phyloP scores from a whole-genome alignment of 2,329 filamentous ascomycete species.

The Paracoccidioides brasiliensis region DNA sequence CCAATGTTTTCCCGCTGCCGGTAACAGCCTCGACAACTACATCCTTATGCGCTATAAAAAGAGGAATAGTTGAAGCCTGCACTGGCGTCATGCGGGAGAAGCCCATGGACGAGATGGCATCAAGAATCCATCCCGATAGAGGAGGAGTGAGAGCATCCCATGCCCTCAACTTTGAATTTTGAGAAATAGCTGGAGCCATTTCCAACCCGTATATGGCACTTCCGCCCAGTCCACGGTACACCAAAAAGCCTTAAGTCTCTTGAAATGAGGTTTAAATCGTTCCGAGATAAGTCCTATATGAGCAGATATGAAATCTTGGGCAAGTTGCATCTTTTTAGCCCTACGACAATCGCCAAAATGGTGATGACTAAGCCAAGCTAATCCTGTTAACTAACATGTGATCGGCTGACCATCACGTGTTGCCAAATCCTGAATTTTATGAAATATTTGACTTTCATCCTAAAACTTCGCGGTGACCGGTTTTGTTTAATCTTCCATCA shows the following conservation, averaged over 20 bases:
- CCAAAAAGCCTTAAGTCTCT: too few relatives aligned
- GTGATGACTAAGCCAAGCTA: neutral
- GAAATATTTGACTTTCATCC: neutral
- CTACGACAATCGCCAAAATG: neutral
- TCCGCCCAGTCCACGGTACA: neutral
- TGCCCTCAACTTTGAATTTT: constrained; percentile 33
- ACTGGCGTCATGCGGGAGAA: constrained; percentile 84
- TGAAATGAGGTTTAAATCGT: neutral
- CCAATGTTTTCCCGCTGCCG: constrained; percentile 78
- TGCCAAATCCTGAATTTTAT: neutral
- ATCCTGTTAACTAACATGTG: neutral
- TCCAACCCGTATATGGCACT: neutral
- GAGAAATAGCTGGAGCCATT: neutral
- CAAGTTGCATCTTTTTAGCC: constrained; percentile 1
- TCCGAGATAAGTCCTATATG: neutral
- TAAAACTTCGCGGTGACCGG: neutral
- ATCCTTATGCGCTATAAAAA: constrained; percentile 82
- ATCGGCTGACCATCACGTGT: neutral
- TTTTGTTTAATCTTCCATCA: neutral
- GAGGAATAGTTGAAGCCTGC: constrained; percentile 80
- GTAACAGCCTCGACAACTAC: constrained; percentile 89
- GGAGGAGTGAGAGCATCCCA: constrained; percentile 60
- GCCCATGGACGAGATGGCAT: constrained; percentile 71
- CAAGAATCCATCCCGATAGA: constrained; percentile 70
- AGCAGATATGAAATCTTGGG: neutral